Evolutionary conservation across 1,139 yeast genomes (phyloP), one percentile per base, ranked within the genome.

Genomic region (Pichia sp.): DNA sequence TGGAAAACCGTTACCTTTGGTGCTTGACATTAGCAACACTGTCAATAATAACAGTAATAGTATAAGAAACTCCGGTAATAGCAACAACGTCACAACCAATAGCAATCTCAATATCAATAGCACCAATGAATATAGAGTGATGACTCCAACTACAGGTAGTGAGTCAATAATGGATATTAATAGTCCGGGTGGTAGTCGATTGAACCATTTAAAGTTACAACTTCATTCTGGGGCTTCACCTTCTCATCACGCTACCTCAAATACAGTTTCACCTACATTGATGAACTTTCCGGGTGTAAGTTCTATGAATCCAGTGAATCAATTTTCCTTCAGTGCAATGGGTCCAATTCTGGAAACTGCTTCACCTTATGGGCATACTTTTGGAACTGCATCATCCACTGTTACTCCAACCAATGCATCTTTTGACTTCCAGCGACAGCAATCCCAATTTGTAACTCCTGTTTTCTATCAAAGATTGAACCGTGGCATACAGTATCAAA

Each of bases 1-100:
- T 9, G 51, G 53, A 43, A 59, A 56, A 39, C 62, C 62, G 18
- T 41, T 58, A 17, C 62, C 62, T 1, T 52, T 59, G 28, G 42
- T 54, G 26, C 54, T 60, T 31, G 35, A 35, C n/a, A n/a, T n/a
- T n/a, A n/a, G n/a, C n/a, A n/a, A n/a, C n/a, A n/a, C n/a, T n/a
- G n/a, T n/a, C n/a, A n/a, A n/a, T n/a, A n/a, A n/a, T n/a, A n/a
- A n/a, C n/a, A n/a, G n/a, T n/a, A n/a, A n/a, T n/a, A n/a, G n/a
- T n/a, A n/a, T n/a, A n/a, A n/a, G n/a, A n/a, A n/a, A n/a, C n/a
- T n/a, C n/a, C n/a, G n/a, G n/a, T n/a, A n/a, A n/a, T n/a, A n/a
- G n/a, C n/a, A n/a, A n/a, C n/a, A n/a, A n/a, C n/a, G n/a, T n/a
- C n/a, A n/a, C n/a, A n/a, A n/a, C n/a, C n/a, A n/a, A n/a, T n/a